Evolutionary conservation across 495 filamentous ascomycete genomes (phyloP), one percentile per base, ranked within the genome.

Genomic region (Chaetomidium leptoderma): DNA sequence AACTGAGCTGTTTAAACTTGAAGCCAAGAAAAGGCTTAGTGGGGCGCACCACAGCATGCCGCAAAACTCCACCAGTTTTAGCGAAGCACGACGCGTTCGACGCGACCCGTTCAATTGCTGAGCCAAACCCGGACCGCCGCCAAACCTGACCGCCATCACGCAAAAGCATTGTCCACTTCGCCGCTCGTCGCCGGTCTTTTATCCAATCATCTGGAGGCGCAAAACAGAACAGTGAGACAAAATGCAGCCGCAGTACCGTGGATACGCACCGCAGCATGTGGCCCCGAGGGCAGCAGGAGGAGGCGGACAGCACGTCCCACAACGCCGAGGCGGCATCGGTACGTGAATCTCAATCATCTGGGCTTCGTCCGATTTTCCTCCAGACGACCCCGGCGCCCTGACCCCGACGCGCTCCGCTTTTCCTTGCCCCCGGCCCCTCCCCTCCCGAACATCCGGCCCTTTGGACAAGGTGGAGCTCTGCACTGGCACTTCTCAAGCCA

Each of bases 291-390:
- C 59, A 43, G 68, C 56, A 53, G 61, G 55, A 14, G 42, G 42
- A 47, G 44, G 32, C 43, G 63, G 59, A 53, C 64, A 64, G 16
- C 66, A 67, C 56, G 70, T 72, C 53, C 70, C 70, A 64, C 76
- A 76, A 64, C 68, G 72, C 48, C 72, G 70, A 58, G 70, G 76
- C 61, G 74, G 77, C 60, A 79, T 79, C 66, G 76, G 76, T 79
- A 72, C 63, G 74, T 74, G 62, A 60, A 49, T 21, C 35, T 49
- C n/a, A n/a, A n/a, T n/a, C n/a, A n/a, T n/a, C 9, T 58, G 36
- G 48, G 53, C 50, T 45, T 62, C 56, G 42, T 58, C 43, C 40
- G 45, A 60, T 51, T 53, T 19, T 17, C 36, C 23, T 27, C 29
- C 30, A 3, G 23, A 32, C n/a, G 27, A 40, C 47, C 53, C 58